Evolutionary conservation across 2,329 filamentous ascomycete species (phyloP).

Genomic region (Fonsecaea pugnacius): DNA sequence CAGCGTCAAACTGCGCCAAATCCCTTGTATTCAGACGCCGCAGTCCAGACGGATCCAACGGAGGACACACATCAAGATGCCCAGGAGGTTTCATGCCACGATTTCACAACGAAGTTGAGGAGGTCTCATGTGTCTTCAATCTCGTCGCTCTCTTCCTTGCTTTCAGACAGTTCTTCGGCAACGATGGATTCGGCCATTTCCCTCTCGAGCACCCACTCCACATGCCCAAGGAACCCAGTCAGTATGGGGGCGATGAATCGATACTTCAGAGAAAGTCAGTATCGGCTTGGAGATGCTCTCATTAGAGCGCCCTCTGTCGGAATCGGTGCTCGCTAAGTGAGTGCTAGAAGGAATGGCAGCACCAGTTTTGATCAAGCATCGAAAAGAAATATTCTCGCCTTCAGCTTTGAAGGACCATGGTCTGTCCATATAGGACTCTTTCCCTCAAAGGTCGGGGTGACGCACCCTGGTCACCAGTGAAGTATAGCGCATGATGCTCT

Average conservation of each 20-base stretch:
- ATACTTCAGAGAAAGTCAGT: constrained; percentile 27
- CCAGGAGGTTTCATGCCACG: too few relatives aligned
- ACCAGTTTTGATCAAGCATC: not conserved
- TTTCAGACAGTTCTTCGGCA: constrained; percentile 11
- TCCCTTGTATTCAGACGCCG: constrained; percentile 18
- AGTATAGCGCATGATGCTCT: not conserved
- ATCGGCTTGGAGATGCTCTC: constrained; percentile 27
- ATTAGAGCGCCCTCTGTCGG: constrained; percentile 1
- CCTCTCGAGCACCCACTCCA: constrained; percentile 10
- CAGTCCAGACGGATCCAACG: constrained; percentile 23
- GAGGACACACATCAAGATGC: not conserved
- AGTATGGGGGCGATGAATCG: constrained; percentile 26
- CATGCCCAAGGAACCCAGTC: constrained; percentile 18
- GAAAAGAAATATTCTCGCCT: not conserved
- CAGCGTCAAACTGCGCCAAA: not conserved
- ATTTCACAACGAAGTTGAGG: not conserved
- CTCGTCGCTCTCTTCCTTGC: constrained; percentile 10
- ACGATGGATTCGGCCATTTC: not conserved
- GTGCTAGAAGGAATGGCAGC: not conserved
- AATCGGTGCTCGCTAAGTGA: constrained; percentile 3
- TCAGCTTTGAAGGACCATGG: not conserved
- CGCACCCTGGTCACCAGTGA: not conserved
- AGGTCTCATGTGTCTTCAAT: constrained; percentile 1
- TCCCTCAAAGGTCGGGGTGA: not conserved
- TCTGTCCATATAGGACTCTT: not conserved